Evolutionary conservation across 1,284 basidiomycete species (phyloP), one percentile per base, ranked within the genome.

Genomic region (Waitea zeae): DNA sequence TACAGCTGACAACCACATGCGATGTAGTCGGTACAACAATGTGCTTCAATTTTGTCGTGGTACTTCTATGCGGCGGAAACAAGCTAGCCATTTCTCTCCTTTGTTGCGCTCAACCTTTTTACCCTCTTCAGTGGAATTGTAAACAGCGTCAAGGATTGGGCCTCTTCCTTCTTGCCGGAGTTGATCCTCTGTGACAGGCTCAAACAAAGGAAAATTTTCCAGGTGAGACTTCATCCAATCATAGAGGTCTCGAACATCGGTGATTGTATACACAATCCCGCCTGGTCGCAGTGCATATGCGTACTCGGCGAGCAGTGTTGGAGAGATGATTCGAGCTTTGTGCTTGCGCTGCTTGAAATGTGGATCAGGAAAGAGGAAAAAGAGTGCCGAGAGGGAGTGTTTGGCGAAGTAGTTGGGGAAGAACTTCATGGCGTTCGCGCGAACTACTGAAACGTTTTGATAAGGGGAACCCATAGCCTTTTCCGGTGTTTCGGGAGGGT

Each of bases 371-470:
- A 97, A 98, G 40, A 98, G 71, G 64, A 98, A 97, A 61, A 99
- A 99, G 41, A 99, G 68, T 41, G 95, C 83, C 20, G 79, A 77
- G 33, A 96, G 64, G 44, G 95, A 93, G 40, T 78, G 78, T 50
- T 92, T 90, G 9, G 67, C 53, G 56, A 99, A 96, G 57, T 92
- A 97, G 59, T 98, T 98, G 11, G 92, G 87, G 42, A 97, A 69
- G 56, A 97, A 97, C 60, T 98, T 98, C 93, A 97, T 97, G 31
- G 87, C 81, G 55, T 99, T 99, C 7, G 87, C 89, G 34, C 93
- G 81, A 41, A 96, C 81, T 42, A 97, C 78, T 33, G 88, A 89
- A 36, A 97, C 74, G 53, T 98, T 99, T 49, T 93, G 74, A 56
- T 82, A 96, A 36, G 73, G 54, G 15, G 43, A 31, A 34, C 35